Evolutionary conservation across 208 protist genomes (phyloP), one percentile per base, ranked within the genome.

Genomic region (Acanthamoeba royreba): DNA sequence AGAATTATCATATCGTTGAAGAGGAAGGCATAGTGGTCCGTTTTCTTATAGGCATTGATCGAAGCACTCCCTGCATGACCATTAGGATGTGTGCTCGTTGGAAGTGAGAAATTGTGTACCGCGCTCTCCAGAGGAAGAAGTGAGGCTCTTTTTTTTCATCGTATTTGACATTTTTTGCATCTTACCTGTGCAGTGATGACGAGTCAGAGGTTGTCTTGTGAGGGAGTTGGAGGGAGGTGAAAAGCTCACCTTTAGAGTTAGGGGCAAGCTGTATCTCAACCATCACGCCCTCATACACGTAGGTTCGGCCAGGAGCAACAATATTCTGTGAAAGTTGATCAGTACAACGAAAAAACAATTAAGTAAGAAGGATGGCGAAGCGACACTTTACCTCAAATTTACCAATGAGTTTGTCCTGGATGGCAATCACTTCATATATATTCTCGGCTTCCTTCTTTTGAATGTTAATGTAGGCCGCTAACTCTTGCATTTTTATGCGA

Each of bases 401-500:
- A 49, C 95, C 94, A 38, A 86, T 77, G 7, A 96, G 49, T 0
- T 42, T 92, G n/a, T 92, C 69, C 83, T 96, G 95, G 28, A 96
- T 94, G 2, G 31, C 81, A 1, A 96, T 35, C 1, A 96, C 94
- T 79, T 96, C 93, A 46, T 96, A 95, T 7, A 96, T 72, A 45
- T 96, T 96, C 49, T 96, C 95, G 13, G 95, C 95, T 31, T 96
- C 95, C 88, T 93, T 94, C 46, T 96, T 96, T 45, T 94, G 91
- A 42, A 95, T 93, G 87, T 96, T 96, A 0, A 96, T 81, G 63
- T 95, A 95, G 4, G 69, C 72, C 0, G 95, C 95, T 15, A 96
- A 74, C 53, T 95, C 86, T 31, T 95, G 85, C 93, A 96, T 96
- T 40, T 96, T 94, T 13, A 92, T 94, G 25, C 92, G 47, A 2